Conservation (phyloP, 2,329 filamentous ascomycete species). For the Aureobasidium subglaciale region DNA sequence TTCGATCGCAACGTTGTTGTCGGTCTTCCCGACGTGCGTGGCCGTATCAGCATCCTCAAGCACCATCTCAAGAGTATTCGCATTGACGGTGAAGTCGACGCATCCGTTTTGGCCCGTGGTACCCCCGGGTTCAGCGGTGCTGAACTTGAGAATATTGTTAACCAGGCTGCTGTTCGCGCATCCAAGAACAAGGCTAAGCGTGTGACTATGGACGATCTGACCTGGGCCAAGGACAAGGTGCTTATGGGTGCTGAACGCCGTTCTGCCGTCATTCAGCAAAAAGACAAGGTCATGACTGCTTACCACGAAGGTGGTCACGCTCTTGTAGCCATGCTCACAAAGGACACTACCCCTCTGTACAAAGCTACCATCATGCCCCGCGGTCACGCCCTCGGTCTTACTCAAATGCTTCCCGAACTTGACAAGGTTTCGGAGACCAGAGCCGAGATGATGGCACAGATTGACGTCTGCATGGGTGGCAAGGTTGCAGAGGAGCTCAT, state of each 20-base stretch:
- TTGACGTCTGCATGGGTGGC: conserved; percentile 76
- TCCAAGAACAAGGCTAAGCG: conserved; percentile 73
- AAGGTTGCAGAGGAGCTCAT: conserved; percentile 88
- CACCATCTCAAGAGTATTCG: conserved; percentile 93
- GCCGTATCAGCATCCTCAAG: conserved; percentile 84
- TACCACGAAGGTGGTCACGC: conserved; percentile 96
- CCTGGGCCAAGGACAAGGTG: conserved; percentile 97
- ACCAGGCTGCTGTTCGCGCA: conserved; percentile 91
- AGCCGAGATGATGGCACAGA: conserved; percentile 70
- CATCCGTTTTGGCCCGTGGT: conserved; percentile 74
- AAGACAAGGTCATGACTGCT: conserved; percentile 93
- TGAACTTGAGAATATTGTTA: conserved; percentile 93
- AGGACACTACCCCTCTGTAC: conserved; percentile 72
- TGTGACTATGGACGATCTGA: conserved; percentile 73
- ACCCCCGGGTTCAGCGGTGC: conserved; percentile 91
- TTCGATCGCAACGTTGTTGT: conserved; percentile 93
- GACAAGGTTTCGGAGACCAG: conserved; percentile 88
- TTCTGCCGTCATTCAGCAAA: conserved; percentile 81
- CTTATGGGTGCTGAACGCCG: conserved; percentile 92
- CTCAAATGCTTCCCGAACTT: conserved; percentile 80
- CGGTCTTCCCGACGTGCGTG: conserved; percentile 83
- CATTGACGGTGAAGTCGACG: conserved; percentile 69
- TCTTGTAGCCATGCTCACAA: conserved; percentile 76
- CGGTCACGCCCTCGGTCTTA: conserved; percentile 78
- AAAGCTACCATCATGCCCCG: conserved; percentile 96